Evolutionary conservation across 2,329 filamentous ascomycete species (phyloP), one percentile per base, ranked within the genome.

Genomic region (Aspergillus glaucus): DNA sequence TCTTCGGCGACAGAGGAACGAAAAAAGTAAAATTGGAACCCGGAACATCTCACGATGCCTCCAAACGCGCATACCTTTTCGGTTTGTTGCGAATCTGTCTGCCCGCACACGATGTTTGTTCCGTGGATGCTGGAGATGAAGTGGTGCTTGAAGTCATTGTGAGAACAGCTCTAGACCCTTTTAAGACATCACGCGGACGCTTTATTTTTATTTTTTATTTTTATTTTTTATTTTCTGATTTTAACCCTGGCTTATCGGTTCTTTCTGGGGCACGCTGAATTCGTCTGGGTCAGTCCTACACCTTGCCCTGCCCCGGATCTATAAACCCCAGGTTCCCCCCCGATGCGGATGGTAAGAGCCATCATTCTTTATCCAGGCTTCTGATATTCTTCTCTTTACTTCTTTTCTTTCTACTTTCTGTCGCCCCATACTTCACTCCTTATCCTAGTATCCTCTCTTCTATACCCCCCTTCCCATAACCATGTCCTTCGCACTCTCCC

Each of bases 161-260:
- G 56, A 60, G 56, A 57, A 49, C 55, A 58, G 44, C 51, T 56
- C 52, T 54, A 50, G 55, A 56, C 51, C 49, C 57, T 28, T 43
- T 51, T 39, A 55, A 46, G 42, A 24, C 34, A 58, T 63, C 62
- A 65, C 56, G 55, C 58, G 62, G 52, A 39, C 50, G 50, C 51
- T 43, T 49, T 51, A 43, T 52, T 55, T 56, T 50, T 50, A 53
- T 50, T 43, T 50, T 49, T 49, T 37, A 21, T 46, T 51, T n/a
- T n/a, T n/a, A n/a, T 53, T 48, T 32, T 36, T 49, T n/a, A 2
- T 41, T 41, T 21, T 6, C 1, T 5, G 14, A 15, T 37, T 10
- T 50, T 54, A 45, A 42, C 47, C 26, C 26, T 30, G 26, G 26
- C 26, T 30, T 30, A 30, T 30, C 37, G 37, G 37, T 10, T 15